Evolutionary conservation across 306 rosid genomes (phyloP), one percentile per base, ranked within the genome.

Genomic region (Vicia villosa): DNA sequence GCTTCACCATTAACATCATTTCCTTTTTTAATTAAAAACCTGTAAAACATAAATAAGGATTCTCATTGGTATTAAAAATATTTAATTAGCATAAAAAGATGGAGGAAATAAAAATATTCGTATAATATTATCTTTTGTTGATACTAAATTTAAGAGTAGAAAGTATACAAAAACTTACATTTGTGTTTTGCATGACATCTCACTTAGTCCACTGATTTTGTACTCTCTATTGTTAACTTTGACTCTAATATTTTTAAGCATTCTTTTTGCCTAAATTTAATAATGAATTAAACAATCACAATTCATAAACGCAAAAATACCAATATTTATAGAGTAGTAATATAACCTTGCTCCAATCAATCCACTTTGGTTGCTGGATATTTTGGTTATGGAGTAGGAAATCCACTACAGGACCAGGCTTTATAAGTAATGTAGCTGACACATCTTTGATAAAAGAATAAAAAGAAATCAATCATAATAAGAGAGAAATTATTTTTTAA

Each of bases 151-250:
- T 45, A 45, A 16, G 51, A 8, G 13, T 20, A 19, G 26, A 50
- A 19, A 9, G 24, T 28, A 50, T 24, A 10, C 10, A 6, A 51
- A 20, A 55, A 5, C 77, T 42, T 58, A 84, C 85, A 7, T 77
- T 40, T 85, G 81, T 4, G 20, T 36, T 51, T 63, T 85, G 83
- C 89, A 85, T 20, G 77, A 54, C 38, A 4, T 37, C 0, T 85
- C 86, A 70, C 86, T 85, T 58, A 85, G 17, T 60, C 89, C 89
- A 26, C 78, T 82, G 78, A 85, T 85, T 85, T 80, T 82, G 75
- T 67, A 74, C 68, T 82, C 85, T 22, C 67, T 20, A 12, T 78
- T 78, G 34, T 80, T 74, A 10, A 56, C 84, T 62, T 68, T 68
- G 28, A 85, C 63, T 50, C 86, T 77, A 11, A 85, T 57, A 52